A percentile compares a stretch with the other conserved stretches of the same genome.
Evolutionary conservation across 257 asterid species (phyloP).

Genomic region (Cinchona pubescens): DNA sequence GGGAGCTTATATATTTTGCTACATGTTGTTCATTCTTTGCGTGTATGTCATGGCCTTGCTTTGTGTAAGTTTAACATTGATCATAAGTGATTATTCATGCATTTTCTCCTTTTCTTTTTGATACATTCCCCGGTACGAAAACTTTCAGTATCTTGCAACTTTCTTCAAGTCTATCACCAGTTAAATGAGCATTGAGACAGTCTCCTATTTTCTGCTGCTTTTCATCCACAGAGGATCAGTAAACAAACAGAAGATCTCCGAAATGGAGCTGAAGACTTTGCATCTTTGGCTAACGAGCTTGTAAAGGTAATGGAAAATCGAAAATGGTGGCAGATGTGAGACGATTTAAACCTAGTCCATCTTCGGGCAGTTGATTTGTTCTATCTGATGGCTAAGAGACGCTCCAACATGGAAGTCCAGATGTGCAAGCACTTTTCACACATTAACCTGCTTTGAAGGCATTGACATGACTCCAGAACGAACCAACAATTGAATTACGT

Average conservation of each 20-base stretch:
- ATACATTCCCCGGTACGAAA: no score
- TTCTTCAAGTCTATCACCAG: no score
- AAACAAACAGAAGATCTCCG: slow-evolving; percentile 69
- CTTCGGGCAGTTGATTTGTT: background rate
- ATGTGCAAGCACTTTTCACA: background rate
- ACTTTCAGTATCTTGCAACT: background rate
- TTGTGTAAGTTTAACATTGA: background rate
- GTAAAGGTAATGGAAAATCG: slow-evolving; percentile 82
- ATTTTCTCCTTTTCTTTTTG: no score
- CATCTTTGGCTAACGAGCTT: slow-evolving; percentile 85
- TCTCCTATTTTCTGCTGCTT: background rate
- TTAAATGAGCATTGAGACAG: background rate
- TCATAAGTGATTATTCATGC: background rate
- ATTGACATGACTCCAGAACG: background rate
- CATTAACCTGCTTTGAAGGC: background rate
- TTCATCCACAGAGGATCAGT: slow-evolving; percentile 56
- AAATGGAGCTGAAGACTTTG: slow-evolving; percentile 83
- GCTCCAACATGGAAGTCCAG: background rate
- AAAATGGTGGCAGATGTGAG: slow-evolving; percentile 86
- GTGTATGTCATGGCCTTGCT: background rate
- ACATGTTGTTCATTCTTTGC: background rate
- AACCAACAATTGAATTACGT: background rate
- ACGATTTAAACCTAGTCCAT: background rate
- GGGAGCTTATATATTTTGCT: background rate
- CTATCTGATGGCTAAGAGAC: background rate